Evolutionary conservation across 768 basidiomycete genomes (phyloP).

Genomic region (Trametes maxima): DNA sequence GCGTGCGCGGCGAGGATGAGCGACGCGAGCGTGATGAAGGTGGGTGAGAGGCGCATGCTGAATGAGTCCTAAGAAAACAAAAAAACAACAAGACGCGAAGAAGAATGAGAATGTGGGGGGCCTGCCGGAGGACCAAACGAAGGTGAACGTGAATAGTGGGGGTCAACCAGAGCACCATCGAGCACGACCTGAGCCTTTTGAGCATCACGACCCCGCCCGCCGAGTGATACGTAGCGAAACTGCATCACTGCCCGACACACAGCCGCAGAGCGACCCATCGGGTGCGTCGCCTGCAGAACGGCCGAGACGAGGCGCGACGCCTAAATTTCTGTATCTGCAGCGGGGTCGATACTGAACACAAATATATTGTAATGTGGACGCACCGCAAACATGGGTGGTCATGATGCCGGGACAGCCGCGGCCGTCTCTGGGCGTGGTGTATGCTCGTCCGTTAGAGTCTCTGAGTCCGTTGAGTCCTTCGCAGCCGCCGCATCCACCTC

Average conservation of each 20-base stretch:
- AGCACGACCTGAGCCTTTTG: not conserved
- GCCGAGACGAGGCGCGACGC: conserved; percentile 1
- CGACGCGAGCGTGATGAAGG: conserved; percentile 1
- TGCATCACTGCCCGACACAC: conserved; percentile 13
- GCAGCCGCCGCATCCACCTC: not conserved
- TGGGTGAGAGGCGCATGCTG: conserved; percentile 16
- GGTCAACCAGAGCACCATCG: not conserved
- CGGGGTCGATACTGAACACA: not conserved
- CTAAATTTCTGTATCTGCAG: too few relatives aligned
- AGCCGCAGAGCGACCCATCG: conserved; percentile 8
- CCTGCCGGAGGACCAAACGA: conserved; percentile 18
- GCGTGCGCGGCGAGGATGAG: conserved; percentile 9
- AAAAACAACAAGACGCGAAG: not conserved
- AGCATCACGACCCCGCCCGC: not conserved
- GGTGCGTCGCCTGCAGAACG: not conserved
- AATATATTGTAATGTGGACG: conserved; percentile 9
- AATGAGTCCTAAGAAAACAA: not conserved
- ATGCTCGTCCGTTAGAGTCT: not conserved
- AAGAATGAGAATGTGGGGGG: not conserved
- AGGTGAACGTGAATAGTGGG: not conserved
- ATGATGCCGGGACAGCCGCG: not conserved
- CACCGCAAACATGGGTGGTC: not conserved
- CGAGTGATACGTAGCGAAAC: conserved; percentile 7
- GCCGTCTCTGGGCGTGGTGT: not conserved
- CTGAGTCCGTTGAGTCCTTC: not conserved